A percentile compares a stretch with the other conserved stretches of the same genome.
Evolutionary conservation across 257 asterid genomes (phyloP).

Genomic region (Dorcoceras hygrometricum): DNA sequence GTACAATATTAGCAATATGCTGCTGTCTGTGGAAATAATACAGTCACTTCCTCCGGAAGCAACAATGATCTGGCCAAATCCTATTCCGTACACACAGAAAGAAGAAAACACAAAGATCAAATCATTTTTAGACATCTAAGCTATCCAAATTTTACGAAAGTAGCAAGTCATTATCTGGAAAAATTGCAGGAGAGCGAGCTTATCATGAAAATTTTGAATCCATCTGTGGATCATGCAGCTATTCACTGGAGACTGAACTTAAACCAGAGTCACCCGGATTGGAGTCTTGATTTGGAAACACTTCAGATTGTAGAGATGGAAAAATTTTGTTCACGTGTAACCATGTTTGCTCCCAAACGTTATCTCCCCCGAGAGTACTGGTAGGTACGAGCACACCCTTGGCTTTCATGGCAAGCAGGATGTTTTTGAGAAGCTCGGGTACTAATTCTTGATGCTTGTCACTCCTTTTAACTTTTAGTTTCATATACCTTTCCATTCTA

Average conservation of each 20-base stretch:
- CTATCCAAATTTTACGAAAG: constrained; percentile 22
- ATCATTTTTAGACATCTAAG: constrained; percentile 21
- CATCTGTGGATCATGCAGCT: constrained; percentile 16
- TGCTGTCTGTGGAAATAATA: constrained; percentile 25
- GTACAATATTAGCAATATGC: constrained; percentile 38
- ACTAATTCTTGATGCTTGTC: constrained; percentile 84
- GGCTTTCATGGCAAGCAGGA: constrained; percentile 72
- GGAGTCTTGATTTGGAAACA: constrained; percentile 58
- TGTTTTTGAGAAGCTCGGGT: constrained; percentile 82
- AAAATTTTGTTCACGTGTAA: constrained; percentile 76
- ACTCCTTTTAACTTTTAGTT: constrained; percentile 69
- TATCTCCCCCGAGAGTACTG: constrained; percentile 82
- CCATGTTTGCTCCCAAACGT: constrained; percentile 95
- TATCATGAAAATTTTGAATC: constrained; percentile 10
- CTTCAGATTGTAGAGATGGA: constrained; percentile 68
- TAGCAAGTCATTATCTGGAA: constrained; percentile 18
- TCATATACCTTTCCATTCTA: constrained; percentile 77
- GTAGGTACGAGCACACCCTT: constrained; percentile 76
- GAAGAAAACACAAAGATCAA: constrained; percentile 11
- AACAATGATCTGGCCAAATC: constrained; percentile 27
- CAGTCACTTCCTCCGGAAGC: constrained; percentile 23
- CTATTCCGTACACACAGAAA: constrained; percentile 11
- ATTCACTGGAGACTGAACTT: constrained; percentile 25
- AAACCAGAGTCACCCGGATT: constrained; percentile 26
- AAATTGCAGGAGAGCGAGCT: constrained; percentile 10